These are phyloP conservation scores for Tilletiopsis washingtonensis DNA, from an alignment of 1,284 basidiomycete genomes.

Conservation along the genomic window DNA sequence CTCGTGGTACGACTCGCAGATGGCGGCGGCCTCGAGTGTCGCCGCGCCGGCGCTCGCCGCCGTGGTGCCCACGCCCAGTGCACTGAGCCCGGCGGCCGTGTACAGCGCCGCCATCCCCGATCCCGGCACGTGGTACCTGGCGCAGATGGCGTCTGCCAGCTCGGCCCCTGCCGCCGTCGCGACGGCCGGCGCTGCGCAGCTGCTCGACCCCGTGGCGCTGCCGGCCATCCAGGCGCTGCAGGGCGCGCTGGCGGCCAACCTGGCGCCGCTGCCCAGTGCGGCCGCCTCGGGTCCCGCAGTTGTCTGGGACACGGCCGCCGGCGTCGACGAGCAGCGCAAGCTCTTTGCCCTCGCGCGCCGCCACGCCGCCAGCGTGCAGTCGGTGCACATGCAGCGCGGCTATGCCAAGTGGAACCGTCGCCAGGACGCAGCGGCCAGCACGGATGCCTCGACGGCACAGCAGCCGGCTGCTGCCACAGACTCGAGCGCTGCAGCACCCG, in stretches of 20 bases:
- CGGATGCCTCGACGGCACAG: too few species aligned
- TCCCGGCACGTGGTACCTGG: background rate
- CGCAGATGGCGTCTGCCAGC: background rate
- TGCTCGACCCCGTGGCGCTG: too few species aligned
- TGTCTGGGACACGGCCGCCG: background rate
- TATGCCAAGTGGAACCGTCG: too few species aligned
- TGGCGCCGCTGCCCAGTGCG: background rate
- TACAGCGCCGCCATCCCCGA: background rate
- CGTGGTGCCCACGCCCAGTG: background rate
- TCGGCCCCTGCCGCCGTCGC: background rate
- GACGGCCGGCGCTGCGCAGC: background rate
- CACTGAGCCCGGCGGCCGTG: background rate
- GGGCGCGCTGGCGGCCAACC: too few species aligned
- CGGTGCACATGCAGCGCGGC: too few species aligned
- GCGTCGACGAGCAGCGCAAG: background rate
- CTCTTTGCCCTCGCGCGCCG: too few species aligned
- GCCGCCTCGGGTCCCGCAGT: too few species aligned
- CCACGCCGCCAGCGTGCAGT: too few species aligned
- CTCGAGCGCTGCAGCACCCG: too few species aligned
- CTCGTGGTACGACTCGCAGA: background rate
- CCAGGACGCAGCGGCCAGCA: too few species aligned
- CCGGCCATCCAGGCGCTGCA: background rate
- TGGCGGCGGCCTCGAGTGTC: background rate
- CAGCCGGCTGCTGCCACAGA: too few species aligned
- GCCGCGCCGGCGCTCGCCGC: background rate